A percentile compares a stretch with the other conserved stretches of the same genome.
Evolutionary conservation across 2,329 filamentous ascomycete species (phyloP).

Genomic region (Penicillium sp.): DNA sequence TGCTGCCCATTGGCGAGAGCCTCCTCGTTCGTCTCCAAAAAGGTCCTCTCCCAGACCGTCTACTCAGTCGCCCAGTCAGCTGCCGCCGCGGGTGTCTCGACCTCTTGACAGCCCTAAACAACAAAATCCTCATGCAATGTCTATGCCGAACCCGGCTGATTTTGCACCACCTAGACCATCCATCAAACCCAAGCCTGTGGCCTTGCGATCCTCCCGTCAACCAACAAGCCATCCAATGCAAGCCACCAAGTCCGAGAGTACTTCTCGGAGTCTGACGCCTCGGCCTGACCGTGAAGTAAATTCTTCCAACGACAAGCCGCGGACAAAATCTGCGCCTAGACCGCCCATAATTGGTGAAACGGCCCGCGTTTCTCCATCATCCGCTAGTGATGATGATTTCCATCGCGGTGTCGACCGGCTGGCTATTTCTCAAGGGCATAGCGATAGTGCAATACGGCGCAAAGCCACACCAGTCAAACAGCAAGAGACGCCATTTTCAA

Average conservation of each 20-base stretch:
- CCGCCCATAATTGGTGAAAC: conserved; percentile 3
- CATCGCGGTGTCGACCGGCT: conserved; percentile 25
- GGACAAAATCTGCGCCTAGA: conserved; percentile 22
- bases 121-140: conserved; percentile 10
- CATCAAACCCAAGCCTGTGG: conserved; percentile 39
- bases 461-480: conserved; percentile 36
- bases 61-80: neutral
- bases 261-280: conserved; percentile 15
- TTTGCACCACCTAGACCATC: conserved; percentile 29
- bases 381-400: conserved; percentile 37
- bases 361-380: conserved; percentile 24
- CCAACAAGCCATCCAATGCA: conserved; percentile 15
- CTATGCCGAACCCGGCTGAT: conserved; percentile 24
- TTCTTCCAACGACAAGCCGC: conserved; percentile 14
- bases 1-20: conserved; percentile 23
- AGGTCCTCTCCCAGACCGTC: conserved; percentile 14
- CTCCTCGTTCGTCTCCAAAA: conserved; percentile 14
- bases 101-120: conserved; percentile 16
- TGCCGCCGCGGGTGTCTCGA: conserved; percentile 10
- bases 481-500: conserved; percentile 47
- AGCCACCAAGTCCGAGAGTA: conserved; percentile 26
- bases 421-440: conserved; percentile 21
- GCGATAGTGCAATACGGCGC: conserved; percentile 19
- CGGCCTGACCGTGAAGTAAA: conserved; percentile 13
- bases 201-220: conserved; percentile 26